phyloP scores from a whole-genome alignment of 176 grass and related monocot genomes.

The Zea mays region DNA sequence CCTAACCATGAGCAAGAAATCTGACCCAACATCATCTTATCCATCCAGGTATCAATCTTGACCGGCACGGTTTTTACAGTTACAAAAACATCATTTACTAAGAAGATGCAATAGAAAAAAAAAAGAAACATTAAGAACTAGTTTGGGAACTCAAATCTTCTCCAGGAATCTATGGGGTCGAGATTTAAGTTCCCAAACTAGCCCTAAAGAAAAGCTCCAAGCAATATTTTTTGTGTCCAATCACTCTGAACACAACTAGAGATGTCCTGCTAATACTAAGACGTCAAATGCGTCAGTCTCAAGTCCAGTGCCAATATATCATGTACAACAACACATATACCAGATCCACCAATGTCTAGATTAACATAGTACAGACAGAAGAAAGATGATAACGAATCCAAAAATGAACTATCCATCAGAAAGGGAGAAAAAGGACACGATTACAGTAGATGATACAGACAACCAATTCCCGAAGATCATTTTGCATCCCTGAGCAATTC shows the following conservation, averaged over 20 bases:
- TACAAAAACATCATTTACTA: background rate
- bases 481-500: background rate
- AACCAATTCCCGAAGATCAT: background rate
- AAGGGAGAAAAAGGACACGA: background rate
- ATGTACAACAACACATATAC: constrained; percentile 38
- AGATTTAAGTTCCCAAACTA: too few relatives aligned
- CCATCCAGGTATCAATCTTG: background rate
- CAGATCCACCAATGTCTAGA: constrained; percentile 14
- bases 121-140: background rate
- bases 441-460: constrained; percentile 9
- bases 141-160: too few relatives aligned
- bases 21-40: background rate
- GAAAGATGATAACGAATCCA: background rate
- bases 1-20: background rate
- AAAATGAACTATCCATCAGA: constrained; percentile 1
- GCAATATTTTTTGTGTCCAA: background rate
- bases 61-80: background rate
- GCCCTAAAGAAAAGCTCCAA: background rate
- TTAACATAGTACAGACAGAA: background rate
- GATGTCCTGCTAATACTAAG: constrained; percentile 26
- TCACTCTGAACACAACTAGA: constrained; percentile 3
- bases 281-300: constrained; percentile 3
- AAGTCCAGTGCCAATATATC: constrained; percentile 25
- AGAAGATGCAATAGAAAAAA: too few relatives aligned
- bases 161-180: too few relatives aligned